phyloP scores from a whole-genome alignment of 306 rosid species.

The Lagenaria siceraria region DNA sequence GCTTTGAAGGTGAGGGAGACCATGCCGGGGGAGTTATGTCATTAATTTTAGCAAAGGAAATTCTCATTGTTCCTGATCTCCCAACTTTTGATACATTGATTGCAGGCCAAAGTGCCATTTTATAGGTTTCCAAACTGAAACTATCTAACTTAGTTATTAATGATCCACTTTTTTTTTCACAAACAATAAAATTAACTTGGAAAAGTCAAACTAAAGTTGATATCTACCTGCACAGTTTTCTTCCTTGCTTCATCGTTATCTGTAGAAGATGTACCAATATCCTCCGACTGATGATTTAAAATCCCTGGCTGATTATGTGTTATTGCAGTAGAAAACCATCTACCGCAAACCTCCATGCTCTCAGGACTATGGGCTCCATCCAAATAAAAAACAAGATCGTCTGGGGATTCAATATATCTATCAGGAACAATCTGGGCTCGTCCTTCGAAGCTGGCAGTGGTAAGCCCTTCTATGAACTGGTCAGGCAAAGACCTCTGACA shows the following conservation, averaged over 20 bases:
- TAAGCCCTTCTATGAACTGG: constrained; percentile 64
- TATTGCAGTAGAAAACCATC: constrained; percentile 69
- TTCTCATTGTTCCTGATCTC: background rate
- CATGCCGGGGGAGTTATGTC: background rate
- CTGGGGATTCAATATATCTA: constrained; percentile 29
- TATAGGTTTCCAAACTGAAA: background rate
- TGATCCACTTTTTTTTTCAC: background rate
- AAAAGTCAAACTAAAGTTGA: constrained; percentile 10
- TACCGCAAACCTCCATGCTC: constrained; percentile 80
- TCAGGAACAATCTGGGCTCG: constrained; percentile 89
- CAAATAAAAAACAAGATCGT: constrained; percentile 63
- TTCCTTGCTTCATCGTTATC: constrained; percentile 24
- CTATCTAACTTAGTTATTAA: background rate
- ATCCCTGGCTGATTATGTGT: constrained; percentile 30
- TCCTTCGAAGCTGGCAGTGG: constrained; percentile 77
- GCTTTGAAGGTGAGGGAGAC: background rate
- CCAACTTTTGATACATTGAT: background rate
- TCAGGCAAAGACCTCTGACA: constrained; percentile 56
- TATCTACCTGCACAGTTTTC: constrained; percentile 50
- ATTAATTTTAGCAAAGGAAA: background rate
- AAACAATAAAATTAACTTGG: constrained; percentile 8
- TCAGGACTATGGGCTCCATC: constrained; percentile 99
- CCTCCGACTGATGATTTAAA: constrained; percentile 23
- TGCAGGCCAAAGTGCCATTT: background rate
- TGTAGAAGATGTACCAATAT: constrained; percentile 24